Percentiles rank a stretch among this genome's conserved stretches.
phyloP scores from a whole-genome alignment of 202 grass and related monocot genomes.

The Schoenoplectus tabernaemontani region DNA sequence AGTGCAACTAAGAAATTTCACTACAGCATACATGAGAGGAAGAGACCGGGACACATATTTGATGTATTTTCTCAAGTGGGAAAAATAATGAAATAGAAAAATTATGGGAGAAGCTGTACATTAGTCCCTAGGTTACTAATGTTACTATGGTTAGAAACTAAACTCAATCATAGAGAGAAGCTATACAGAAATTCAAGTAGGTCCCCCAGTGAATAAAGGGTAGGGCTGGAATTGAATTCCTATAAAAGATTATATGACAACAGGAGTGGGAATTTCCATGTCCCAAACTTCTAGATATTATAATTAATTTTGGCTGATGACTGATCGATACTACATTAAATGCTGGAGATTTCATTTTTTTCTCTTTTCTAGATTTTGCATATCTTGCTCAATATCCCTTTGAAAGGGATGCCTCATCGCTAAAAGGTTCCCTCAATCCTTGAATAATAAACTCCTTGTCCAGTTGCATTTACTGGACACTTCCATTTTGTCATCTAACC shows the following conservation, averaged over 20 bases:
- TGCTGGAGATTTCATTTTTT: constrained; percentile 24
- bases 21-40: too few species aligned
- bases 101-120: too few species aligned
- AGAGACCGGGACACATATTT: too few species aligned
- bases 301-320: constrained; percentile 6
- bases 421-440: constrained; percentile 21
- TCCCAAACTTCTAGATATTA: constrained; percentile 24
- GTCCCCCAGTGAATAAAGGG: constrained; percentile 16
- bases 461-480: constrained; percentile 3
- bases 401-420: constrained; percentile 33
- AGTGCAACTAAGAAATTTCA: too few species aligned
- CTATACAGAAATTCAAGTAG: background rate
- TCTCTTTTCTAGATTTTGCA: constrained; percentile 25
- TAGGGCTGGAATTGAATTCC: constrained; percentile 16
- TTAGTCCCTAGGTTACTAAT: too few species aligned
- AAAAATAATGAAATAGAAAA: too few species aligned
- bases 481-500: constrained; percentile 1
- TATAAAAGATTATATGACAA: constrained; percentile 6
- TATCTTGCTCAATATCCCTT: constrained; percentile 24
- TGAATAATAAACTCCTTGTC: background rate
- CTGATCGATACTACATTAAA: constrained; percentile 24
- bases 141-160: constrained; percentile 1
- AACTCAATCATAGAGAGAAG: background rate
- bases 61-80: too few species aligned
- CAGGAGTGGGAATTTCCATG: constrained; percentile 17